Conservation (phyloP, 2,329 filamentous ascomycete genomes). For the Incumbomyces delicatus region DNA sequence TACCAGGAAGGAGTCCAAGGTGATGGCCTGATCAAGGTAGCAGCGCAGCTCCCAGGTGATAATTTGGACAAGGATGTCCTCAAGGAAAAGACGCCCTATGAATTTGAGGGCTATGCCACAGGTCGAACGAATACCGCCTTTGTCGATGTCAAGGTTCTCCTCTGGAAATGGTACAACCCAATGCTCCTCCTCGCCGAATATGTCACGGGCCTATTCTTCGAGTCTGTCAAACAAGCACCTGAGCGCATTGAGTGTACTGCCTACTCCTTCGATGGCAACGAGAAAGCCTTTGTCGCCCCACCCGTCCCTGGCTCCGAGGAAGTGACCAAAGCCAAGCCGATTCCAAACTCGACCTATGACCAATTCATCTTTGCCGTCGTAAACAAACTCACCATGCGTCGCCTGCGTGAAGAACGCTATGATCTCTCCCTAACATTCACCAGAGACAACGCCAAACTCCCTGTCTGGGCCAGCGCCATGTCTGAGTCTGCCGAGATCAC, state of each 20-base stretch:
- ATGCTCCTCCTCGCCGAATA: slow-evolving; percentile 56
- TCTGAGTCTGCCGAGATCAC: slow-evolving; percentile 94
- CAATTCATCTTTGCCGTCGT: slow-evolving; percentile 92
- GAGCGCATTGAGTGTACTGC: slow-evolving; percentile 69
- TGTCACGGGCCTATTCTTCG: slow-evolving; percentile 65
- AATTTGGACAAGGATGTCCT: slow-evolving; percentile 50
- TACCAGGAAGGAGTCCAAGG: slow-evolving; percentile 37
- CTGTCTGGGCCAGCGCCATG: slow-evolving; percentile 87
- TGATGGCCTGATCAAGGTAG: slow-evolving; percentile 28
- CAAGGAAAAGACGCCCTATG: slow-evolving; percentile 78
- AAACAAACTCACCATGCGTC: slow-evolving; percentile 89
- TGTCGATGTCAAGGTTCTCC: slow-evolving; percentile 69
- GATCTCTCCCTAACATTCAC: slow-evolving; percentile 87
- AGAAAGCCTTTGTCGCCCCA: slow-evolving; percentile 64
- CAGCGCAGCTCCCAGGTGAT: slow-evolving; percentile 30
- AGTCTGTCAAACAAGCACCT: slow-evolving; percentile 57
- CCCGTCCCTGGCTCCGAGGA: slow-evolving; percentile 50
- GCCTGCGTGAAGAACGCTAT: slow-evolving; percentile 82
- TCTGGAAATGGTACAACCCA: slow-evolving; percentile 84
- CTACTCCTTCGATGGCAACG: slow-evolving; percentile 88
- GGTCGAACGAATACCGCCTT: slow-evolving; percentile 91
- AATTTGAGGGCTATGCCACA: slow-evolving; percentile 79
- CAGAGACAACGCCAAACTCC: slow-evolving; percentile 85
- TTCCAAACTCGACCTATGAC: slow-evolving; percentile 59
- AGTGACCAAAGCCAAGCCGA: slow-evolving; percentile 51